Conservation (phyloP, 1,139 yeast genomes). For the Zygosaccharomyces pseudobailii region DNA sequence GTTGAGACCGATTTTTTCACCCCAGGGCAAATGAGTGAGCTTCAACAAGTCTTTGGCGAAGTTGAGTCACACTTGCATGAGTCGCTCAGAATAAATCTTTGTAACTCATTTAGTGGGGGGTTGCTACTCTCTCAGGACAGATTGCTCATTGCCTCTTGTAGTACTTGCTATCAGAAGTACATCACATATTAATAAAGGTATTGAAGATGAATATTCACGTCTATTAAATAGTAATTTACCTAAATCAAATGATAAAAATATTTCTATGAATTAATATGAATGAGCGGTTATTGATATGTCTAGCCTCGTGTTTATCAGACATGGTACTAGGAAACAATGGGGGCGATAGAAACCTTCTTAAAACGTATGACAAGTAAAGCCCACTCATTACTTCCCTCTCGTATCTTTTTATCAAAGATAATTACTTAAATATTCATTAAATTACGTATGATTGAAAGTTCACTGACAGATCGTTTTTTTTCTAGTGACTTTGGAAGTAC, state of each 20-base stretch:
- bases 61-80: background rate
- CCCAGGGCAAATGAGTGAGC: background rate
- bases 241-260: no score
- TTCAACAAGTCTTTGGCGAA: background rate
- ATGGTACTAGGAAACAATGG: constrained; percentile 13
- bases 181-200: background rate
- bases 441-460: constrained; percentile 11
- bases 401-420: constrained; percentile 12
- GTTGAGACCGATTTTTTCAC: background rate
- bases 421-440: constrained; percentile 4
- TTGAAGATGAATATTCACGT: no score
- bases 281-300: no score
- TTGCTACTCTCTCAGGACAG: background rate
- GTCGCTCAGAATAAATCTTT: background rate
- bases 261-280: no score
- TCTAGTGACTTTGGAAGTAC: constrained; percentile 2
- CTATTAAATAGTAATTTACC: no score
- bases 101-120: background rate
- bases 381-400: background rate
- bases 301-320: constrained; percentile 6
- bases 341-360: constrained; percentile 5
- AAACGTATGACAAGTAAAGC: background rate
- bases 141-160: background rate
- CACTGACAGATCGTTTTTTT: constrained; percentile 2
- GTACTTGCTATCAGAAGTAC: constrained; percentile 6